A percentile compares a stretch with the other conserved stretches of the same genome.
Conservation (phyloP, 768 basidiomycete genomes). For the Calocybe gangraenosa region DNA sequence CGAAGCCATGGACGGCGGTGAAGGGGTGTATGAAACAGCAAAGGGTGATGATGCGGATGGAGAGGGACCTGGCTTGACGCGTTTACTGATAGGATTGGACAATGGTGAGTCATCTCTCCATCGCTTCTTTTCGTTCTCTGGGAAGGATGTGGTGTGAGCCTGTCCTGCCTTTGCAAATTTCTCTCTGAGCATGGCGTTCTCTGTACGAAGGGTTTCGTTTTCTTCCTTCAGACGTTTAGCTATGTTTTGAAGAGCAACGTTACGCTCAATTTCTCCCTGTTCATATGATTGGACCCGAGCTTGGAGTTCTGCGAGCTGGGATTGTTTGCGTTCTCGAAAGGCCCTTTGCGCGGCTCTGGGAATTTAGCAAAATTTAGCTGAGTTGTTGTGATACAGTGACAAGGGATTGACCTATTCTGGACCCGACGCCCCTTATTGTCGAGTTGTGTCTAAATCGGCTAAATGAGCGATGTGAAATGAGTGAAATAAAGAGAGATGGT, state of each 20-base stretch:
- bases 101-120: slow-evolving; percentile 48
- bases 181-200: slow-evolving; percentile 60
- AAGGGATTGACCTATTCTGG: slow-evolving; percentile 59
- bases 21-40: slow-evolving; percentile 34
- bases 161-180: slow-evolving; percentile 39
- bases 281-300: slow-evolving; percentile 82
- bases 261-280: slow-evolving; percentile 87
- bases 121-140: slow-evolving; percentile 50
- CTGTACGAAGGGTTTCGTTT: slow-evolving; percentile 67
- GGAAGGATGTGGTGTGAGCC: slow-evolving; percentile 21
- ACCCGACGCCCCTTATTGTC: slow-evolving; percentile 66
- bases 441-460: slow-evolving; percentile 21
- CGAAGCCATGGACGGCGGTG: slow-evolving; percentile 47
- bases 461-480: slow-evolving; percentile 1
- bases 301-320: slow-evolving; percentile 83
- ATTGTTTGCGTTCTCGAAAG: slow-evolving; percentile 86
- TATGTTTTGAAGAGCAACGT: slow-evolving; percentile 76
- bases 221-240: slow-evolving; percentile 86
- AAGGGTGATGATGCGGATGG: slow-evolving; percentile 28
- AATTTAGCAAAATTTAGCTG: slow-evolving; percentile 11
- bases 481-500: slow-evolving; percentile 2
- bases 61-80: slow-evolving; percentile 8
- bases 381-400: slow-evolving; percentile 4
- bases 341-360: slow-evolving; percentile 82
- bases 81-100: slow-evolving; percentile 34